Evolutionary conservation across 805 yeast genomes (phyloP), one percentile per base, ranked within the genome.

Genomic region (Komagataella phaffii): DNA sequence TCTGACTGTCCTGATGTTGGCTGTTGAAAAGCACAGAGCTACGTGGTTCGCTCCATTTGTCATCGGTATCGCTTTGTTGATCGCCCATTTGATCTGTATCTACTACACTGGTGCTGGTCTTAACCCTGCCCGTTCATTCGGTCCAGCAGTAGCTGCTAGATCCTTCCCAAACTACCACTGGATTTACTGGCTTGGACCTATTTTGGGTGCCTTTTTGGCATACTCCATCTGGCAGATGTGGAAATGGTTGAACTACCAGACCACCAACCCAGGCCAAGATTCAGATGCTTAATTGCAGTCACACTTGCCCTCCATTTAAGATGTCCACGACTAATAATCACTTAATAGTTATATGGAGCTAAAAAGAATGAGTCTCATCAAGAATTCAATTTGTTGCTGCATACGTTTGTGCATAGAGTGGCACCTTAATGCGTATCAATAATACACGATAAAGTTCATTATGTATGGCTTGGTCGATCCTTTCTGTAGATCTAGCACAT

Each of bases 161-260:
- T 63, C 95, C 96, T 88, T 88, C 82, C 95, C 96, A 43, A 65
- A 61, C 61, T 88, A 88, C 71, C 88, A 81, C 75, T 88, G 95
- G 95, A 87, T 88, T 57, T 88, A 88, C 76, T 87, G 95, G 93
- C 80, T 88, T 53, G 96, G 96, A 51, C 96, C 96, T 54, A 59
- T 81, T 52, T 62, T 85, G 53, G 96, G 95, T 57, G 70, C 90
- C 8, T 54, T 75, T 52, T 64, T 87, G 58, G 83, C 95, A 17
- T 79, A 75, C 58, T 76, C 75, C 54, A 72, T 86, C 57, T 85
- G 87, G 84, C 74, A 81, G 63, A 56, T 79, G 49, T 72, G 87
- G 70, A 81, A 79, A 66, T 59, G 76, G 61, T 71, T 85, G 60
- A 76, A 83, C 61, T 85, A 84, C 69, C 82, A 80, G 70, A 76